A percentile compares a stretch with the other conserved stretches of the same genome.
phyloP scores from a whole-genome alignment of 2,329 filamentous ascomycete genomes.

The Fusarium pseudonygamai region DNA sequence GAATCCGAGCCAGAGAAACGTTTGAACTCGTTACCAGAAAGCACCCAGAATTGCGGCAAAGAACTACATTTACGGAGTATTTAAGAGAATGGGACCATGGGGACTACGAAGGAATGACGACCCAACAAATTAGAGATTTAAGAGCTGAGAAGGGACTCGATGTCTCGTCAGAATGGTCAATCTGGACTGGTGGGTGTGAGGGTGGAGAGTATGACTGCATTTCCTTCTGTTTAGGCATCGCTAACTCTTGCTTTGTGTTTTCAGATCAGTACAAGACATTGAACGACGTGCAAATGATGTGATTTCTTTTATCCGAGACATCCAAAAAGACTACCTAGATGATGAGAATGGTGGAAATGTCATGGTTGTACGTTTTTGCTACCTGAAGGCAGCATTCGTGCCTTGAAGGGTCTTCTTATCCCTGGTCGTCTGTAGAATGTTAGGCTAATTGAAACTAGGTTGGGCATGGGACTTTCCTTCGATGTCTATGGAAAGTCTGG shows the following conservation, averaged over 20 bases:
- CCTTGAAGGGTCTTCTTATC: not conserved
- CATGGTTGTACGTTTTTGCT: not conserved
- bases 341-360: not conserved
- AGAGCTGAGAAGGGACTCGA: not conserved
- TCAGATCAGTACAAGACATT: not conserved
- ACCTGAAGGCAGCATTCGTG: not conserved
- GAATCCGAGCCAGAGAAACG: not conserved
- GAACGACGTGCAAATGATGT: not conserved
- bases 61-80: not conserved
- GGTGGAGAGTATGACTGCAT: not conserved
- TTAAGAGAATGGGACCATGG: not conserved
- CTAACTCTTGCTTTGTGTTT: fast-evolving
- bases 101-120: not conserved
- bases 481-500: not conserved
- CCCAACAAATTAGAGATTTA: not conserved
- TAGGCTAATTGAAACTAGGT: not conserved
- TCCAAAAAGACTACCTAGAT: not conserved
- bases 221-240: not conserved
- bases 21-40: not conserved
- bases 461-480: not conserved
- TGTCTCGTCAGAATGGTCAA: not conserved
- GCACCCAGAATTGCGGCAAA: not conserved
- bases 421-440: fast-evolving
- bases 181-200: not conserved
- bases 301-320: not conserved